Evolutionary conservation across 805 yeast species (phyloP).

Genomic region (Pichia occidentalis): DNA sequence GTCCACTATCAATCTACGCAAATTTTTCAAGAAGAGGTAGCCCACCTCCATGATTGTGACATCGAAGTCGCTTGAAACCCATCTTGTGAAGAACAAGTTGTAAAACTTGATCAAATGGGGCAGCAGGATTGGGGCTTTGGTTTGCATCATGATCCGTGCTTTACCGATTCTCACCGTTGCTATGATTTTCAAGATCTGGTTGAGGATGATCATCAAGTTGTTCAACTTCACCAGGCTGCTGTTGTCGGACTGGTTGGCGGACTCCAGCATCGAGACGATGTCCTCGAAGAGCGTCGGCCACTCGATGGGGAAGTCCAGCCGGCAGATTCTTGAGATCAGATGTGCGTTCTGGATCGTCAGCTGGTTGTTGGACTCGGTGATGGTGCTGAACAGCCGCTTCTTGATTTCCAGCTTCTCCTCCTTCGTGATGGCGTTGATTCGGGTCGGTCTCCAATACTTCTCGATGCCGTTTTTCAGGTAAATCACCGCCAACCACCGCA

Average conservation of each 20-base stretch:
- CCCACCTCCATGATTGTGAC: constrained; percentile 63
- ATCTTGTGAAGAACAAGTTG: constrained; percentile 49
- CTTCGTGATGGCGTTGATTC: constrained; percentile 43
- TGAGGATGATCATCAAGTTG: constrained; percentile 59
- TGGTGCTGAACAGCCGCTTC: constrained; percentile 43
- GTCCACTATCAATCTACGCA: constrained; percentile 67
- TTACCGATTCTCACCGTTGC: constrained; percentile 78
- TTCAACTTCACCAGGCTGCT: constrained; percentile 51
- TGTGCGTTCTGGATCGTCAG: constrained; percentile 80
- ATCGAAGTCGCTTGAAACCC: constrained; percentile 43
- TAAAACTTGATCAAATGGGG: constrained; percentile 58
- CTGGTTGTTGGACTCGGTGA: constrained; percentile 68
- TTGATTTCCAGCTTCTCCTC: constrained; percentile 69
- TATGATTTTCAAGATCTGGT: constrained; percentile 71
- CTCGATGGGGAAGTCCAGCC: constrained; percentile 79
- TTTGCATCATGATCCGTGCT: constrained; percentile 69
- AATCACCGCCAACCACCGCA: constrained; percentile 82
- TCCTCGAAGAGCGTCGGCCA: constrained; percentile 83
- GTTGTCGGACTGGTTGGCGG: too few species aligned
- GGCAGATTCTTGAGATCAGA: constrained; percentile 67
- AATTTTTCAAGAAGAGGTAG: constrained; percentile 66
- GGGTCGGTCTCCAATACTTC: constrained; percentile 71
- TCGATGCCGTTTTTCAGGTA: constrained; percentile 86
- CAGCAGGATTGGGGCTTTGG: constrained; percentile 57
- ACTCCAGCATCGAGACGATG: constrained; percentile 39